Evolutionary conservation across 805 yeast species (phyloP).

Genomic region (Blastobotrys chiropterorum): DNA sequence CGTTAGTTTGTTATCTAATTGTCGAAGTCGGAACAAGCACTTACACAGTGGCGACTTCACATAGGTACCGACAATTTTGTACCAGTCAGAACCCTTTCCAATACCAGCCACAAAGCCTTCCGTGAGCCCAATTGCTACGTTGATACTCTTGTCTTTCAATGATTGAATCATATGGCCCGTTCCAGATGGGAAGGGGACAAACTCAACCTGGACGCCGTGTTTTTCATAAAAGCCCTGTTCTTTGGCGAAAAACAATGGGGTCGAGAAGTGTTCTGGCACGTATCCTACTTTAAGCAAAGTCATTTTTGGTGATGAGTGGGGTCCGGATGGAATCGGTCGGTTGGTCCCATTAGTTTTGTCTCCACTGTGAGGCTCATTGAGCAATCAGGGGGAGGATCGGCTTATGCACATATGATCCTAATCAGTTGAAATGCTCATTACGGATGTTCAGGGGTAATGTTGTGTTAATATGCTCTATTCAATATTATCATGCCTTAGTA

Average conservation of each 20-base stretch:
- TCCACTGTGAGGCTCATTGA: background rate
- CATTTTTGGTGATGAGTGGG: background rate
- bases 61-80: constrained; percentile 71
- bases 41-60: constrained; percentile 73
- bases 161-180: constrained; percentile 81
- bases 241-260: constrained; percentile 73
- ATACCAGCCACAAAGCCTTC: constrained; percentile 86
- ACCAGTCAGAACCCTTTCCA: constrained; percentile 60
- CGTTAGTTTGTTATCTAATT: background rate
- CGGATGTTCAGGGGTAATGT: too few species aligned
- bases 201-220: constrained; percentile 48
- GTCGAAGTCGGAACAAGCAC: too few species aligned
- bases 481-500: too few species aligned
- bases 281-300: constrained; percentile 49
- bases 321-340: background rate
- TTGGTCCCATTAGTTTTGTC: background rate
- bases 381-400: too few species aligned
- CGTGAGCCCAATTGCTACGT: constrained; percentile 81
- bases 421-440: too few species aligned
- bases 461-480: too few species aligned
- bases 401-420: too few species aligned
- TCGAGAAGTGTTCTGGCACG: constrained; percentile 88
- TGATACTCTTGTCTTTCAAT: constrained; percentile 55
- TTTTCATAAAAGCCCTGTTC: constrained; percentile 48
- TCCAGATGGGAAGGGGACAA: constrained; percentile 73